Evolutionary conservation across 73 alveolate species (phyloP).

Genomic region (Tetrahymena elliotti): DNA sequence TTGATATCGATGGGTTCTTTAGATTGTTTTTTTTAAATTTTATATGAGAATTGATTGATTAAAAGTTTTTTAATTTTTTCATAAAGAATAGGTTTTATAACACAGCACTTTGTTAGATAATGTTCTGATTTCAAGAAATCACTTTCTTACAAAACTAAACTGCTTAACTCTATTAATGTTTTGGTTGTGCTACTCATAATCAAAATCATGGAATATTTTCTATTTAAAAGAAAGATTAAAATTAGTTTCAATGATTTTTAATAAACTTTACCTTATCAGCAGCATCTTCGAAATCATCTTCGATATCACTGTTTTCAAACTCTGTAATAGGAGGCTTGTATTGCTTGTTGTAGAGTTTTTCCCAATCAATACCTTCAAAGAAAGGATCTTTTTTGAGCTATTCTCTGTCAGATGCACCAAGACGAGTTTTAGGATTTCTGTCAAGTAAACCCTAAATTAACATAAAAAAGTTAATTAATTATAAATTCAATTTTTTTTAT

Average conservation of each 20-base stretch:
- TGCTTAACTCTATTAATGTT: constrained; percentile 28
- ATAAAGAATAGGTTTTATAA: not conserved
- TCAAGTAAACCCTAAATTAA: constrained; percentile 52
- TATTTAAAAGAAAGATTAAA: not conserved
- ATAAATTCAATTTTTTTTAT: not conserved
- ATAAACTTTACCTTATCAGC: constrained; percentile 1
- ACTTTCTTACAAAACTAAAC: constrained; percentile 26
- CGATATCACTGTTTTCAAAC: constrained; percentile 4
- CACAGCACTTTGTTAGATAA: not conserved
- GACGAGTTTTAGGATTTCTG: constrained; percentile 82
- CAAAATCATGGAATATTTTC: constrained; percentile 29
- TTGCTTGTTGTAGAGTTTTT: constrained; percentile 49
- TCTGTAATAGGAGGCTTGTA: constrained; percentile 59
- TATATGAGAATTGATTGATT: not conserved
- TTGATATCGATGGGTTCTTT: not conserved
- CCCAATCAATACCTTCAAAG: constrained; percentile 86
- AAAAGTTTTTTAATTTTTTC: not conserved
- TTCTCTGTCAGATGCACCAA: constrained; percentile 75
- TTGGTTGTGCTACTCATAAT: constrained; percentile 25
- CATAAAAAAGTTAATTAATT: not conserved
- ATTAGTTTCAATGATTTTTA: not conserved
- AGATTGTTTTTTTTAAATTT: not conserved
- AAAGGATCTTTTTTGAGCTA: constrained; percentile 82
- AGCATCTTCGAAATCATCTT: constrained; percentile 22
- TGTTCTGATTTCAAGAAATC: not conserved